These are phyloP conservation scores for Rutidosis leptorrhynchoides DNA, from an alignment of 129 eudicot genomes.

Conservation along the genomic window DNA sequence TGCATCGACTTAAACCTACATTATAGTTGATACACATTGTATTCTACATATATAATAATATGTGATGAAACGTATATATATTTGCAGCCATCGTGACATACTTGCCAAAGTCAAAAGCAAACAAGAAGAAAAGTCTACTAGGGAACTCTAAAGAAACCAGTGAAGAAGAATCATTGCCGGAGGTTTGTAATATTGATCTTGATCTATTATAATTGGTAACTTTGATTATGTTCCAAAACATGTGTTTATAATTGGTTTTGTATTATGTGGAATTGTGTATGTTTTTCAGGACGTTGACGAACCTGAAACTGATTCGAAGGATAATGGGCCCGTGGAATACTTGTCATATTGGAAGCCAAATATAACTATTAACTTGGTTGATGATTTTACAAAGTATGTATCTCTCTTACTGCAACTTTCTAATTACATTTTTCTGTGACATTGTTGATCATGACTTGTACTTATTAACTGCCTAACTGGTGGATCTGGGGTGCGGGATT, in stretches of 20 bases:
- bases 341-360: slow-evolving; percentile 95
- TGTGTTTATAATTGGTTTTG: neutral
- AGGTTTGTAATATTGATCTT: slow-evolving; percentile 37
- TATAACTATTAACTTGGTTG: slow-evolving; percentile 86
- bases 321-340: slow-evolving; percentile 72
- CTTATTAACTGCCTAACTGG: neutral
- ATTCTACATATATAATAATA: neutral
- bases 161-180: slow-evolving; percentile 42
- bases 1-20: neutral
- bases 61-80: slow-evolving; percentile 9
- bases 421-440: neutral
- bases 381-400: slow-evolving; percentile 80
- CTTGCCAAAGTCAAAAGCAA: slow-evolving; percentile 81
- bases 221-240: neutral
- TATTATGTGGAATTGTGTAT: neutral
- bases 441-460: neutral
- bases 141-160: slow-evolving; percentile 44
- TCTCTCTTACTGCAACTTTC: neutral
- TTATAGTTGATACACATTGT: neutral
- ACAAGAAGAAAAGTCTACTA: slow-evolving; percentile 71
- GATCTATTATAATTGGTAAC: neutral
- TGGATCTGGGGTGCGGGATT: neutral
- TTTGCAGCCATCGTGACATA: slow-evolving; percentile 67
- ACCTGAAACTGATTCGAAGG: slow-evolving; percentile 53
- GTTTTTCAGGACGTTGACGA: slow-evolving; percentile 57